These are phyloP conservation scores for Lanmaoa pseudosensibilis DNA, from an alignment of 768 basidiomycete genomes.

Conservation along the genomic window DNA sequence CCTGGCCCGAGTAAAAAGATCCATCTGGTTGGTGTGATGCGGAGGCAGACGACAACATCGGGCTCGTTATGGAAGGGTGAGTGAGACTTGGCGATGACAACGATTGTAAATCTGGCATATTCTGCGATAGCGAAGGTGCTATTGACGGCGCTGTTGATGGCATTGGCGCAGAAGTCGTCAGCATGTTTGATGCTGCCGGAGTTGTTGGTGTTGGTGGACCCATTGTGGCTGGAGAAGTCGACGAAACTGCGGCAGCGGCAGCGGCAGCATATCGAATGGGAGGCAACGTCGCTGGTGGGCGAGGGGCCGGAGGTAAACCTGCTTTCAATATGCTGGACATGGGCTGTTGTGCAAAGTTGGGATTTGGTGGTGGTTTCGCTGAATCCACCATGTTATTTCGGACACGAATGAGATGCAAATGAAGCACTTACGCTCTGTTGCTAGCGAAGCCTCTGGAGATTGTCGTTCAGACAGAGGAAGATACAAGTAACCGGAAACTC, in stretches of 20 bases:
- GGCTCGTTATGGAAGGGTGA: constrained; percentile 81
- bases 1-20: constrained; percentile 69
- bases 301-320: constrained; percentile 58
- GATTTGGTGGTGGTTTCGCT: constrained; percentile 72
- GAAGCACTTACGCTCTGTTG: constrained; percentile 51
- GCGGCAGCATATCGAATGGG: constrained; percentile 92
- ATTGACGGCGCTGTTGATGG: constrained; percentile 41
- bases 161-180: constrained; percentile 36
- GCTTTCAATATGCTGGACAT: constrained; percentile 75
- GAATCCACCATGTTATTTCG: constrained; percentile 8
- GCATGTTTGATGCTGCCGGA: constrained; percentile 35
- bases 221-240: constrained; percentile 21
- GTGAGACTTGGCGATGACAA: constrained; percentile 80
- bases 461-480: constrained; percentile 15
- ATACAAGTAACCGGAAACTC: constrained; percentile 32
- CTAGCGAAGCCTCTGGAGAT: constrained; percentile 61
- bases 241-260: constrained; percentile 54
- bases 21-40: constrained; percentile 61
- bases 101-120: constrained; percentile 35
- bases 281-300: constrained; percentile 56
- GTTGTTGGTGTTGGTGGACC: constrained; percentile 35
- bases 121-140: constrained; percentile 36
- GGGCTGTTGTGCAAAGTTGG: constrained; percentile 80
- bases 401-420: neutral
- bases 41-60: constrained; percentile 74